Evolutionary conservation across 208 protist genomes (phyloP).

Genomic region (Trypanosomatidae sp.): DNA sequence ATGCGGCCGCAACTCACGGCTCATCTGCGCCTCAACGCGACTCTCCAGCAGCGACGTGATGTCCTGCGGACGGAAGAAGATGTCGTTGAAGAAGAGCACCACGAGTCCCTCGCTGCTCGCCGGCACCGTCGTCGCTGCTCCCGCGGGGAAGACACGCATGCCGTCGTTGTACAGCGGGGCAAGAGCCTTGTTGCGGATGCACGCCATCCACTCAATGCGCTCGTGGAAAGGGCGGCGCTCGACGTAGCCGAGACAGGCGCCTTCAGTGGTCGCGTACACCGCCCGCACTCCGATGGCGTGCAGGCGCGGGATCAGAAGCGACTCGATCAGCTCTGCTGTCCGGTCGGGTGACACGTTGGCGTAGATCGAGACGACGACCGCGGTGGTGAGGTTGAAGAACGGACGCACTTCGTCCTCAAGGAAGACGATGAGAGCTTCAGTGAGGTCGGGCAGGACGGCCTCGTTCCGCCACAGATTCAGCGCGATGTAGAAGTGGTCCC

Average conservation of each 20-base stretch:
- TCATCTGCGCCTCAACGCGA: conserved; percentile 31
- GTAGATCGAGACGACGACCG: conserved; percentile 76
- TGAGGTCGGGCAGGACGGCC: conserved; percentile 55
- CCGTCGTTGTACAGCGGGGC: conserved; percentile 58
- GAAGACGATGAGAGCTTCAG: conserved; percentile 59
- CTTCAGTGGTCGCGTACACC: conserved; percentile 52
- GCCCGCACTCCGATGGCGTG: conserved; percentile 33
- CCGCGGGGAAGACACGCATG: conserved; percentile 42
- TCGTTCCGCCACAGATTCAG: conserved; percentile 80
- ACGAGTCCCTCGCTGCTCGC: conserved; percentile 44
- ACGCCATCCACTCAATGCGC: conserved; percentile 84
- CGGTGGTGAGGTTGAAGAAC: conserved; percentile 38
- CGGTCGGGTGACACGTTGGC: conserved; percentile 43
- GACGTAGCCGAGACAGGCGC: conserved; percentile 43
- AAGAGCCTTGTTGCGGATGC: conserved; percentile 78
- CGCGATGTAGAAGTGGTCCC: conserved; percentile 71
- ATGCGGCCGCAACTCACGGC: conserved; percentile 14
- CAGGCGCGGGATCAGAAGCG: conserved; percentile 52
- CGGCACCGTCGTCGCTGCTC: conserved; percentile 6
- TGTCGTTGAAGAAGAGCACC: conserved; percentile 83
- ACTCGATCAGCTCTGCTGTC: conserved; percentile 39
- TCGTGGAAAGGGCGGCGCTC: conserved; percentile 41
- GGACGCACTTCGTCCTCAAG: conserved; percentile 66
- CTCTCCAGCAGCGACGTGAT: conserved; percentile 65
- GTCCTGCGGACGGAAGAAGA: conserved; percentile 68